Conservation (phyloP, 1,284 basidiomycete genomes). For the Mycena sp. region DNA sequence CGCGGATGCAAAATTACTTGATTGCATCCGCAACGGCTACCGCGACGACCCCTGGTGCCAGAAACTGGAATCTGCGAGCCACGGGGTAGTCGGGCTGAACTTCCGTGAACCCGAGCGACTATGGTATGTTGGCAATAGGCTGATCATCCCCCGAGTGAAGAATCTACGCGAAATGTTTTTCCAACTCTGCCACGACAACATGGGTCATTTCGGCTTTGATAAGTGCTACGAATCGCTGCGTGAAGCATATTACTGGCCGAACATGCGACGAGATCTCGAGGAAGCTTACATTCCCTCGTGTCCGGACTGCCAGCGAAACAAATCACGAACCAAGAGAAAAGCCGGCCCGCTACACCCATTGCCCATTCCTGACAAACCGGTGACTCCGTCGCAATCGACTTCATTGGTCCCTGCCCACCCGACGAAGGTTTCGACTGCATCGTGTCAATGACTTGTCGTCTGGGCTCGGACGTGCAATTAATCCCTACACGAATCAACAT, state of each 20-base stretch:
- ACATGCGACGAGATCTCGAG: slow-evolving; percentile 42
- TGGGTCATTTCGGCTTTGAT: slow-evolving; percentile 39
- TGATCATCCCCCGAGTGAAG: slow-evolving; percentile 41
- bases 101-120: slow-evolving; percentile 24
- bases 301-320: slow-evolving; percentile 43
- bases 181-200: slow-evolving; percentile 35
- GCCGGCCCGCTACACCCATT: slow-evolving; percentile 42
- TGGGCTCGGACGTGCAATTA: slow-evolving; percentile 48
- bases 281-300: slow-evolving; percentile 41
- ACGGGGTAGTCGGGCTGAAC: too few species aligned
- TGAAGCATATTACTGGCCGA: slow-evolving; percentile 48
- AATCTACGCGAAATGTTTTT: slow-evolving; percentile 34
- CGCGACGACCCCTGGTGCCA: background rate
- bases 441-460: slow-evolving; percentile 49
- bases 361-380: slow-evolving; percentile 35
- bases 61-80: background rate
- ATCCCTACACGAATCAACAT: slow-evolving; percentile 35
- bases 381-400: slow-evolving; percentile 41
- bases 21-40: background rate
- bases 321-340: slow-evolving; percentile 4
- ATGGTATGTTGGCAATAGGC: slow-evolving; percentile 37
- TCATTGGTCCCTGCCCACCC: slow-evolving; percentile 43
- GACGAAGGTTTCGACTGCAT: slow-evolving; percentile 44
- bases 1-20: background rate
- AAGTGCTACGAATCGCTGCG: slow-evolving; percentile 31